Evolutionary conservation across 768 basidiomycete species (phyloP), one percentile per base, ranked within the genome.

Genomic region (Termitomyces sp.): DNA sequence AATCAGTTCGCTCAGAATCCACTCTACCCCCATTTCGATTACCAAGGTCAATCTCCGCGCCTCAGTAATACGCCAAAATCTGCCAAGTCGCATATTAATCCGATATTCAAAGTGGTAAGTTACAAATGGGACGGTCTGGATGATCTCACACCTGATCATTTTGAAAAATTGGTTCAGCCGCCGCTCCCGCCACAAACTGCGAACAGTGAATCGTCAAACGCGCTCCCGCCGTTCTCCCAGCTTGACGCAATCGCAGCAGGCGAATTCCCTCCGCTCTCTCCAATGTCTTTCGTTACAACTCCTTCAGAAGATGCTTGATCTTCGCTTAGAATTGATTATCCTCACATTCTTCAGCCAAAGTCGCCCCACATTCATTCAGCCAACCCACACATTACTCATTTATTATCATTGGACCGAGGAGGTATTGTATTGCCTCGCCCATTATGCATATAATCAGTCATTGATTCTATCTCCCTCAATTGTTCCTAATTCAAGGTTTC

Each of bases 41-140:
- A 76, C 61, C 52, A 40, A 47, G 80, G 80, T 48, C 80, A 83
- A 65, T 83, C 86, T 18, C 80, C 86, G 52, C 84, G 82, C 63
- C 80, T 87, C 36, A 78, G 79, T 48, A 72, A 79, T 54, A 82
- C 81, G 16, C 78, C 88, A 38, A 86, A 85, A 67, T 82, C 85
- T 47, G 79, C 86, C 26, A 85, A 85, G 68, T 83, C 86, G 51
- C 80, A 78, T 35, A 89, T 92, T 67, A 91, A 93, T 70, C 89
- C 91, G 30, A 92, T 92, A 69, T 93, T 93, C 79, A 87, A 90
- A 82, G 90, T 93, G 77, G 91, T 92, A 74, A 78, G 91, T 84
- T 72, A 74, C 60, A 67, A 71, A 67, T 73, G 68, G 71, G 72
- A 72, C 68, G 64, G 67, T 74, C 57, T 62, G 64, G 66, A 71